Evolutionary conservation across 148 eudicot genomes (phyloP), one percentile per base, ranked within the genome.

Genomic region (Rheum nobile): DNA sequence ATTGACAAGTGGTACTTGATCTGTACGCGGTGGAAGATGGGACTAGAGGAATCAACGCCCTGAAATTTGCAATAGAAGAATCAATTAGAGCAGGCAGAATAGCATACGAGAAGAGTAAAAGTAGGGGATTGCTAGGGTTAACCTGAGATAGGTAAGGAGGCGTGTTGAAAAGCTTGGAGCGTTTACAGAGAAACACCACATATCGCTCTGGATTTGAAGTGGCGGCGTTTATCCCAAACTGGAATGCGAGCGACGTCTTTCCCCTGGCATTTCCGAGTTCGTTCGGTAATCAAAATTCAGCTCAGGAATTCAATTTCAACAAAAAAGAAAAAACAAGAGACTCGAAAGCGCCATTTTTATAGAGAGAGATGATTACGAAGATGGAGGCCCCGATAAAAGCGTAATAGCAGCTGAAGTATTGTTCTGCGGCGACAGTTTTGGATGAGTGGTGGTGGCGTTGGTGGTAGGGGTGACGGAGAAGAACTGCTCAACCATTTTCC

Each of bases 81-180:
- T 14, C 50, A 75, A 37, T 6, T 13, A 75, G 43, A 69, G 37
- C 11, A 11, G 9, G 59, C 26, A 22, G 19, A 14, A 3, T 43
- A 41, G 12, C 1, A 14, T 48, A 14, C 29, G 24, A 16, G 22
- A 46, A 72, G 47, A 54, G 12, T 14, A 5, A 4, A 41, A 13
- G 46, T 17, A 13, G 44, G 48, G 61, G 35, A 61, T 61, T 12
- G 67, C 17, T 69, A 69, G 43, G 72, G 43, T 22, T 35, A 35
- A 86, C 95, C 90, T 85, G 90, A 70, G 91, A 84, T 74, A 92
- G 91, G 82, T 74, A 85, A 76, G 95, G 95, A 31, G 95, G 95
- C 19, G 81, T 81, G 71, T 67, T 67, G 43, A 85, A 78, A 14
- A 92, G 77, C 72, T 73, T 86, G 38, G 77, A 83, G 38, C 86